phyloP scores from a whole-genome alignment of 148 eudicot species.

The Drosera capensis region DNA sequence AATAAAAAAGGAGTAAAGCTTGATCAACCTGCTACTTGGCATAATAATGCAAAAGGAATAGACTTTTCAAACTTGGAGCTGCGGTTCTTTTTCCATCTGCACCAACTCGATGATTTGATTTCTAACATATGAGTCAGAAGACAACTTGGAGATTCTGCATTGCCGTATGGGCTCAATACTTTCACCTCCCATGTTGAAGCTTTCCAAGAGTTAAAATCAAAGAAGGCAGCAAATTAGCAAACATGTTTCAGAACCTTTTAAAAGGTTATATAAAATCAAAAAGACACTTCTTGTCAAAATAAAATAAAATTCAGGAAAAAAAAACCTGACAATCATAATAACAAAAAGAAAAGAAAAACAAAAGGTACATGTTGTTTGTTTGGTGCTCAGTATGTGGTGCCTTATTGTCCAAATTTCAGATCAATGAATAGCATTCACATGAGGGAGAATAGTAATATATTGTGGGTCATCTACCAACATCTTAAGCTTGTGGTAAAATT shows the following conservation, averaged over 20 bases:
- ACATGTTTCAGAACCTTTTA: not conserved
- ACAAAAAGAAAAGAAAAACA: slow-evolving; percentile 1
- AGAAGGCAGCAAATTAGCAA: slow-evolving; percentile 1
- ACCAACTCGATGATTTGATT: slow-evolving; percentile 53
- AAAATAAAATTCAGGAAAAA: not conserved
- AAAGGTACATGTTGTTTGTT: not conserved
- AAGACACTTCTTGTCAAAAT: too few relatives aligned
- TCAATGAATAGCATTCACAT: too few relatives aligned
- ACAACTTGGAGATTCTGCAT: slow-evolving; percentile 35
- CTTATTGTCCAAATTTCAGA: too few relatives aligned
- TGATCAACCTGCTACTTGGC: slow-evolving; percentile 91
- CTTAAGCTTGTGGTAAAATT: too few relatives aligned
- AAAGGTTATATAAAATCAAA: not conserved
- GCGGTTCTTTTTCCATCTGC: slow-evolving; percentile 57
- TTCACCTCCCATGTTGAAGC: slow-evolving; percentile 97
- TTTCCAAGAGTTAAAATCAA: slow-evolving; percentile 9
- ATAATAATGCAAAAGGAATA: slow-evolving; percentile 68
- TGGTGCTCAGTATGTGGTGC: too few relatives aligned
- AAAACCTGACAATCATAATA: not conserved
- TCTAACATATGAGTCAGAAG: slow-evolving; percentile 80
- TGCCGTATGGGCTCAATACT: slow-evolving; percentile 25
- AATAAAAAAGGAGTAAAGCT: slow-evolving; percentile 3
- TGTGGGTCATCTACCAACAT: too few relatives aligned
- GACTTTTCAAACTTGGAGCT: slow-evolving; percentile 67
- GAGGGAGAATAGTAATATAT: too few relatives aligned